These are phyloP conservation scores for Tylopilus orsonianus DNA, from an alignment of 1,284 basidiomycete genomes.

Conservation along the genomic window DNA sequence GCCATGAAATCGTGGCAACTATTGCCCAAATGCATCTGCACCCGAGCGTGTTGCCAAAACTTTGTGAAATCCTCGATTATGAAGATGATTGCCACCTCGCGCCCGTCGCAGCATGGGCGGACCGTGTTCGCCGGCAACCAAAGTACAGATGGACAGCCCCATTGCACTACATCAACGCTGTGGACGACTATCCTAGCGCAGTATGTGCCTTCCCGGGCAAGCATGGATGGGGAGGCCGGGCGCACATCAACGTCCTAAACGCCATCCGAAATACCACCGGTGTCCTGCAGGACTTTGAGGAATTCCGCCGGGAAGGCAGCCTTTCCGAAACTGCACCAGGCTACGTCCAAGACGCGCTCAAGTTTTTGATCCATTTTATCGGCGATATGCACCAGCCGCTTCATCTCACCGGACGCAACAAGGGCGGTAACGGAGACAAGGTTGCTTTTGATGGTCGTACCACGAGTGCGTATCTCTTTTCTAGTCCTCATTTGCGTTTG, in stretches of 20 bases:
- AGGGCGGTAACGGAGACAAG: slow-evolving; percentile 80
- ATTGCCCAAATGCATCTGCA: slow-evolving; percentile 91
- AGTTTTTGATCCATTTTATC: slow-evolving; percentile 88
- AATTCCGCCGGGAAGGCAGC: slow-evolving; percentile 12
- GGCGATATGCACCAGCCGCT: slow-evolving; percentile 93
- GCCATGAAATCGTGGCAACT: slow-evolving; percentile 90
- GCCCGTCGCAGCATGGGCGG: slow-evolving; percentile 86
- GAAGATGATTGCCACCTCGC: slow-evolving; percentile 66
- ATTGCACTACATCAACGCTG: slow-evolving; percentile 75
- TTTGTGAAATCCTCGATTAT: slow-evolving; percentile 69
- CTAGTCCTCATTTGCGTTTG: neutral
- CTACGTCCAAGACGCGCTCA: slow-evolving; percentile 54
- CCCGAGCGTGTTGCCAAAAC: slow-evolving; percentile 64
- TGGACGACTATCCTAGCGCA: slow-evolving; percentile 75
- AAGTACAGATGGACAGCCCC: slow-evolving; percentile 67
- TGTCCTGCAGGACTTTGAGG: slow-evolving; percentile 51
- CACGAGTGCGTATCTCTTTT: slow-evolving; percentile 50
- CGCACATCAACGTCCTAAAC: slow-evolving; percentile 71
- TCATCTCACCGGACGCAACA: slow-evolving; percentile 82
- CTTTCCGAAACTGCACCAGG: slow-evolving; percentile 20
- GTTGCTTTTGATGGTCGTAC: slow-evolving; percentile 69
- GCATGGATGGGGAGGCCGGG: slow-evolving; percentile 72
- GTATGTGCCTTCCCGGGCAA: slow-evolving; percentile 78
- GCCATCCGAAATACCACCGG: slow-evolving; percentile 73
- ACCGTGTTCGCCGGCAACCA: slow-evolving; percentile 54